Evolutionary conservation across 495 filamentous ascomycete genomes (phyloP).

Genomic region (Filosporella fistucella): DNA sequence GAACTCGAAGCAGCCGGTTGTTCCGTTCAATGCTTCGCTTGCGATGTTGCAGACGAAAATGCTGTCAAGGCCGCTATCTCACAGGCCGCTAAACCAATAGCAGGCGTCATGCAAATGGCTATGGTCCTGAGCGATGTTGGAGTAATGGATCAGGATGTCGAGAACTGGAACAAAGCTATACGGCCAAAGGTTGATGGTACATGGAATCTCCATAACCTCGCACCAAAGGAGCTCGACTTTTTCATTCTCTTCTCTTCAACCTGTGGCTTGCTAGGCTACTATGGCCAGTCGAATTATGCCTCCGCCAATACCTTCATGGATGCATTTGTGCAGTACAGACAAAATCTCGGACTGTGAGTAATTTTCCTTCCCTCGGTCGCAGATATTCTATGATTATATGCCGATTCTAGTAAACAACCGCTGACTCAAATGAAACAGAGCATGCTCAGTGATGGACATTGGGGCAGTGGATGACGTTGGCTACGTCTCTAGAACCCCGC

Average conservation of each 20-base stretch:
- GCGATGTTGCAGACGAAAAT: slow-evolving; percentile 21
- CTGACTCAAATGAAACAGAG: too few species aligned
- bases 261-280: slow-evolving; percentile 49
- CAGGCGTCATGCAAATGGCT: slow-evolving; percentile 12
- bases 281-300: slow-evolving; percentile 58
- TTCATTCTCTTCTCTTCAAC: slow-evolving; percentile 61
- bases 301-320: slow-evolving; percentile 60
- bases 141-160: slow-evolving; percentile 45
- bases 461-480: slow-evolving; percentile 5
- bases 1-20: slow-evolving; percentile 34
- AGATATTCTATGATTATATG: neutral
- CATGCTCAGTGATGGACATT: neutral
- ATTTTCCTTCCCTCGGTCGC: slow-evolving; percentile 33
- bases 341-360: slow-evolving; percentile 36
- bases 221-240: slow-evolving; percentile 51
- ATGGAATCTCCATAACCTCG: slow-evolving; percentile 49
- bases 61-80: slow-evolving; percentile 38
- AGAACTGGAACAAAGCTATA: slow-evolving; percentile 40
- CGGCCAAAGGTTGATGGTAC: slow-evolving; percentile 50
- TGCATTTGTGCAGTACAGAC: slow-evolving; percentile 41
- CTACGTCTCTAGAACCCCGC: neutral
- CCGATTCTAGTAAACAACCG: too few species aligned
- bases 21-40: slow-evolving; percentile 24
- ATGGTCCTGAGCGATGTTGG: slow-evolving; percentile 12
- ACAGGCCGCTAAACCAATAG: neutral